These are phyloP conservation scores for Dothistroma pini DNA, from an alignment of 2,329 filamentous ascomycete species.

Conservation along the genomic window DNA sequence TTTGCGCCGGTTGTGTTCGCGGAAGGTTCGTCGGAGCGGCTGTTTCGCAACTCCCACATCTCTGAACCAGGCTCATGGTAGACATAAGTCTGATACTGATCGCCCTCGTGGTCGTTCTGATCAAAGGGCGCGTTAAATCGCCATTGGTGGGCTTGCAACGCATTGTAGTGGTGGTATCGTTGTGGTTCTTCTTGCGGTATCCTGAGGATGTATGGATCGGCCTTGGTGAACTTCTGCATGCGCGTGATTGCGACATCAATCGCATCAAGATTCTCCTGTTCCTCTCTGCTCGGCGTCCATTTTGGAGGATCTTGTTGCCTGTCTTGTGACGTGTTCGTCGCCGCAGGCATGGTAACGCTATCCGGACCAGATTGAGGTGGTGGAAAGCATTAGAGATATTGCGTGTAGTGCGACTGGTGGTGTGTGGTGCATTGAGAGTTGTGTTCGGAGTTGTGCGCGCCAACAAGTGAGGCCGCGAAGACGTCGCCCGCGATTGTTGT, in stretches of 20 bases:
- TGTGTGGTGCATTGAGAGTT: constrained; percentile 7
- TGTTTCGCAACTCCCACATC: constrained; percentile 30
- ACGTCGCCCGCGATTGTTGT: neutral
- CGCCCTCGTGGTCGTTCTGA: constrained; percentile 51
- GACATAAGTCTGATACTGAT: constrained; percentile 61
- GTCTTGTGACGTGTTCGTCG: constrained; percentile 16
- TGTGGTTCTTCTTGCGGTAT: constrained; percentile 44
- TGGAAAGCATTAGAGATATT: neutral
- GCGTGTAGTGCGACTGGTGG: constrained; percentile 1
- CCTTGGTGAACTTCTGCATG: constrained; percentile 41
- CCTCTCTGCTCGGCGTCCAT: constrained; percentile 24
- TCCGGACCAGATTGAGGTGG: neutral
- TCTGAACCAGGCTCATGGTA: constrained; percentile 52
- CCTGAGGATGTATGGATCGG: constrained; percentile 46
- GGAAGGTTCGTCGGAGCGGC: constrained; percentile 28
- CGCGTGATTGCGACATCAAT: constrained; percentile 43
- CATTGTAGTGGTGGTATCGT: constrained; percentile 42
- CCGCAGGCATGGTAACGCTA: constrained; percentile 17
- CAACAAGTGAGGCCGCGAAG: neutral
- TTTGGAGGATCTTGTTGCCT: constrained; percentile 7
- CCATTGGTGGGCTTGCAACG: constrained; percentile 39
- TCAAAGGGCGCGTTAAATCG: constrained; percentile 51
- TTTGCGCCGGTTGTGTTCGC: constrained; percentile 19
- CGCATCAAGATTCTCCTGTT: constrained; percentile 36
- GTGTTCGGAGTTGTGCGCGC: neutral